Conservation (phyloP, 2,329 filamentous ascomycete genomes). For the Claviceps pusilla region DNA sequence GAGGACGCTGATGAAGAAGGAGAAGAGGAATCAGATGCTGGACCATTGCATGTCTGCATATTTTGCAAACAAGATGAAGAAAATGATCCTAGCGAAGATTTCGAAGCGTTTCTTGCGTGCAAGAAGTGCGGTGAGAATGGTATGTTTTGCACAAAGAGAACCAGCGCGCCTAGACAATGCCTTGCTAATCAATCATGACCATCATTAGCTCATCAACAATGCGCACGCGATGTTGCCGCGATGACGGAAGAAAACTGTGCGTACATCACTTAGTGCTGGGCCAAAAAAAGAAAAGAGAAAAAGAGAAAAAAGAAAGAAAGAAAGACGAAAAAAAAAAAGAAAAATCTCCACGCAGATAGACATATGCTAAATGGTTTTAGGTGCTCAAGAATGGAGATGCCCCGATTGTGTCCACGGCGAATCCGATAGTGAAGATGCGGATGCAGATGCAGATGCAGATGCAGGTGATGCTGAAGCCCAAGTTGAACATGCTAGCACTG, state of each 20-base stretch:
- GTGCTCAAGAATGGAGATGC: slow-evolving; percentile 33
- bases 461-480: slow-evolving; percentile 10
- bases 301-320: not conserved
- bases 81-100: slow-evolving; percentile 66
- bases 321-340: not conserved
- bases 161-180: slow-evolving; percentile 5
- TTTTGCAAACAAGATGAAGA: slow-evolving; percentile 77
- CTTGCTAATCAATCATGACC: slow-evolving; percentile 25
- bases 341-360: not conserved
- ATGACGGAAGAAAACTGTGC: slow-evolving; percentile 20
- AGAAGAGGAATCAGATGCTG: slow-evolving; percentile 7
- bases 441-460: slow-evolving; percentile 16
- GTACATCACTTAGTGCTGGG: slow-evolving; percentile 1
- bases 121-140: slow-evolving; percentile 66
- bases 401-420: slow-evolving; percentile 29
- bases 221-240: slow-evolving; percentile 52
- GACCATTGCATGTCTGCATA: slow-evolving; percentile 34
- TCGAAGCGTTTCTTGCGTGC: slow-evolving; percentile 65
- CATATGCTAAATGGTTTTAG: slow-evolving; percentile 19
- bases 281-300: not conserved
- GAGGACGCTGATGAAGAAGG: slow-evolving; percentile 5
- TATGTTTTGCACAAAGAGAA: slow-evolving; percentile 35
- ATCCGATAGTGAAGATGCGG: slow-evolving; percentile 7
- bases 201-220: slow-evolving; percentile 69
- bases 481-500: slow-evolving; percentile 11